A percentile compares a stretch with the other conserved stretches of the same genome.
Evolutionary conservation across 129 eudicot genomes (phyloP).

Genomic region (Centrapalus pauciflorus): DNA sequence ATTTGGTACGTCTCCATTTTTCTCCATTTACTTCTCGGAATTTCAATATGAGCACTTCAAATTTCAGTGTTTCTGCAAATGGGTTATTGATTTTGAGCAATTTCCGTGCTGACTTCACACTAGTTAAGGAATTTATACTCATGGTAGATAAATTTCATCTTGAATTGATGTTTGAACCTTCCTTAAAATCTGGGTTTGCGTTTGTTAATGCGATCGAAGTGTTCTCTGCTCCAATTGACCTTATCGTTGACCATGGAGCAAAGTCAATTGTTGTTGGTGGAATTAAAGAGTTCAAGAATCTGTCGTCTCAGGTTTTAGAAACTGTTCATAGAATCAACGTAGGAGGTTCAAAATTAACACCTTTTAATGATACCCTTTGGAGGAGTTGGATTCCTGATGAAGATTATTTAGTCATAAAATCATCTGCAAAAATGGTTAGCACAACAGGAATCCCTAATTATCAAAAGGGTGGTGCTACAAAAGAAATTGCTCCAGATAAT

Average conservation of each 20-base stretch:
- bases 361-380: constrained; percentile 94
- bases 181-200: constrained; percentile 37
- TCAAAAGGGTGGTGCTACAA: constrained; percentile 55
- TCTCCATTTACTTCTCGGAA: constrained; percentile 47
- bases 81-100: constrained; percentile 46
- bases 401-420: constrained; percentile 50
- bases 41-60: constrained; percentile 42
- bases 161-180: constrained; percentile 44
- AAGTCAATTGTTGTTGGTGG: constrained; percentile 36
- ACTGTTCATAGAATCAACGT: constrained; percentile 90
- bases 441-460: constrained; percentile 54
- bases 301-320: constrained; percentile 51
- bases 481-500: constrained; percentile 72
- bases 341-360: constrained; percentile 66
- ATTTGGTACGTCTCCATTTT: constrained; percentile 83
- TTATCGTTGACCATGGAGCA: constrained; percentile 50
- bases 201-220: constrained; percentile 82
- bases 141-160: constrained; percentile 43
- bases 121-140: constrained; percentile 53
- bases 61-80: constrained; percentile 61
- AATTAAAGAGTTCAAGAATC: constrained; percentile 47
- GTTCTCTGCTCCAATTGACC: constrained; percentile 70
- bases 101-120: constrained; percentile 33
- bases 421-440: constrained; percentile 53
- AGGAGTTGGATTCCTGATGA: constrained; percentile 87